These are phyloP conservation scores for Astragalus membranaceus DNA, from an alignment of 306 rosid genomes.

Conservation along the genomic window DNA sequence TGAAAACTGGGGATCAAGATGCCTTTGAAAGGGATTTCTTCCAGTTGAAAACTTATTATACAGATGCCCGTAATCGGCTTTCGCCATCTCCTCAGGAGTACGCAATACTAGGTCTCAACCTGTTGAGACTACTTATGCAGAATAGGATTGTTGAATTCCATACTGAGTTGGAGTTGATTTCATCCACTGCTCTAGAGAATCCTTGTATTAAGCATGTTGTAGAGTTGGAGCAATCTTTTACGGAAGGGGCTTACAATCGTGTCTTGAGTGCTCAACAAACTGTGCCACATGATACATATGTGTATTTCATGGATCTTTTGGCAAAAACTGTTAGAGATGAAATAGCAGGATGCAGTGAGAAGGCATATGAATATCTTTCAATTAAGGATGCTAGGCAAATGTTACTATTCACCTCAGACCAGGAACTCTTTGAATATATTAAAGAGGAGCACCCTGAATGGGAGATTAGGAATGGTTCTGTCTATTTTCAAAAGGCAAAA, in stretches of 20 bases:
- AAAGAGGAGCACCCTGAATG: conserved; percentile 92
- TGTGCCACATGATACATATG: too few relatives aligned
- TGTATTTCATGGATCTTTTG: too few relatives aligned
- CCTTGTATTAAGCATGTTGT: conserved; percentile 93
- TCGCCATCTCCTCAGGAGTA: conserved; percentile 80
- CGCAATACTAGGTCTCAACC: too few relatives aligned
- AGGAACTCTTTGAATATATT: conserved; percentile 61
- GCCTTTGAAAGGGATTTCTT: too few relatives aligned
- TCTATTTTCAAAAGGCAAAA: conserved; percentile 77
- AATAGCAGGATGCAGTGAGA: conserved; percentile 96
- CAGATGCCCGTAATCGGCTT: conserved; percentile 79
- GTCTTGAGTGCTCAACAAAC: too few relatives aligned
- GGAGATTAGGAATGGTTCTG: conserved; percentile 62
- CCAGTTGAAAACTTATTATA: conserved; percentile 85
- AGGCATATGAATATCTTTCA: conserved; percentile 86
- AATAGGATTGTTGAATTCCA: conserved; percentile 97
- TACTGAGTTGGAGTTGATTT: conserved; percentile 86
- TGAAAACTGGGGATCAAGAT: too few relatives aligned
- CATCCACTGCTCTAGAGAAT: conserved; percentile 79
- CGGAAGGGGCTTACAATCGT: too few relatives aligned
- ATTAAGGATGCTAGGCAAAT: conserved; percentile 68
- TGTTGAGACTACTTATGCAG: conserved; percentile 95
- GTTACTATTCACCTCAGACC: conserved; percentile 61
- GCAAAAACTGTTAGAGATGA: conserved; percentile 82
- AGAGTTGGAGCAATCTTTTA: conserved; percentile 98